These are phyloP conservation scores for Pleurotus cornucopiae DNA, from an alignment of 768 basidiomycete species.

Conservation along the genomic window DNA sequence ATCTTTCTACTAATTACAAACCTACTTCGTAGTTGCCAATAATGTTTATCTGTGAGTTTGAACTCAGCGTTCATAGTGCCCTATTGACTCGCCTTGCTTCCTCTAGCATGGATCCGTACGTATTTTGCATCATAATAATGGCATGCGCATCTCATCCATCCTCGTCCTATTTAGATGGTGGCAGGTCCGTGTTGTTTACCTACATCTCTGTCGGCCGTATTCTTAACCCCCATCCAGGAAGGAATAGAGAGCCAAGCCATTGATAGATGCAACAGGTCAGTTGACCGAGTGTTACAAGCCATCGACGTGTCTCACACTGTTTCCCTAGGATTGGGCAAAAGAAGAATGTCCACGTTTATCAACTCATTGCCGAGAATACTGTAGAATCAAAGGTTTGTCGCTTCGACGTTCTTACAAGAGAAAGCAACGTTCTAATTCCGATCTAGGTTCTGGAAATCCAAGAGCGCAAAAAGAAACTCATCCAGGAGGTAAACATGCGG, in stretches of 20 bases:
- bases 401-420: background rate
- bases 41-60: slow-evolving; percentile 72
- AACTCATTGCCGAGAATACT: slow-evolving; percentile 85
- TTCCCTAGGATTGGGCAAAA: slow-evolving; percentile 66
- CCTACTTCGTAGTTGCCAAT: slow-evolving; percentile 53
- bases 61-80: background rate
- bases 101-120: slow-evolving; percentile 79
- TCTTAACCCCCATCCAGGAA: slow-evolving; percentile 37
- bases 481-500: slow-evolving; percentile 53
- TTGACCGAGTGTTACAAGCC: background rate
- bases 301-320: background rate
- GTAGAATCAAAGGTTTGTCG: slow-evolving; percentile 71
- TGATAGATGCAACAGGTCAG: slow-evolving; percentile 60
- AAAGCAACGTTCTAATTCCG: background rate
- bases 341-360: slow-evolving; percentile 82
- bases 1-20: background rate
- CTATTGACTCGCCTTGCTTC: slow-evolving; percentile 9
- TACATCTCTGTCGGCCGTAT: background rate
- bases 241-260: slow-evolving; percentile 85
- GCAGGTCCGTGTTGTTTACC: slow-evolving; percentile 40
- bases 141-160: background rate
- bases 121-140: slow-evolving; percentile 12
- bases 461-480: slow-evolving; percentile 74
- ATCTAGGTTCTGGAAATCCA: slow-evolving; percentile 74
- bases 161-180: slow-evolving; percentile 55